phyloP scores from a whole-genome alignment of 768 basidiomycete species.

The Clavulina sp. region DNA sequence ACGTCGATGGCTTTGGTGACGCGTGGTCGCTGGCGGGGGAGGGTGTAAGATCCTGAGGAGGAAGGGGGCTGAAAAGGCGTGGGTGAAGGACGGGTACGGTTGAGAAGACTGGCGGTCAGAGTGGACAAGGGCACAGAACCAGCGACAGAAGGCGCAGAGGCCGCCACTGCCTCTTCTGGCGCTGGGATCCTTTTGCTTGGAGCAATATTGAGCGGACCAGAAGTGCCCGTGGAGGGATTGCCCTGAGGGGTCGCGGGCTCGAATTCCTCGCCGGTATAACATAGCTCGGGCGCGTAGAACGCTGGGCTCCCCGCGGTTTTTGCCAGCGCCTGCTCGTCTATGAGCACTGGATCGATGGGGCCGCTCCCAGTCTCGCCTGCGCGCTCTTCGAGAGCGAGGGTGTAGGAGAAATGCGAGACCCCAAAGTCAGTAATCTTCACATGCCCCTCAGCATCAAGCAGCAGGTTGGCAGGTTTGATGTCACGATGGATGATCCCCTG shows the following conservation, averaged over 20 bases:
- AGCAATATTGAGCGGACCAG: slow-evolving; percentile 12
- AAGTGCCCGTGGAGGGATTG: slow-evolving; percentile 13
- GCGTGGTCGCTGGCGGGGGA: slow-evolving; percentile 19
- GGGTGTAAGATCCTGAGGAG: background rate
- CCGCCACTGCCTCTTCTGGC: slow-evolving; percentile 12
- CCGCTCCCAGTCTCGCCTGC: slow-evolving; percentile 25
- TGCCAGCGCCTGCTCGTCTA: slow-evolving; percentile 73
- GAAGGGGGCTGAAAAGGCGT: slow-evolving; percentile 17
- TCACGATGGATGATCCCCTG: slow-evolving; percentile 99
- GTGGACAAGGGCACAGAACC: background rate
- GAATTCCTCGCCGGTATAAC: slow-evolving; percentile 36
- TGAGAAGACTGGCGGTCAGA: background rate
- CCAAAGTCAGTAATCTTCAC: slow-evolving; percentile 99
- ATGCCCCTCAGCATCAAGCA: slow-evolving; percentile 72
- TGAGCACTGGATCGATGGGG: slow-evolving; percentile 35
- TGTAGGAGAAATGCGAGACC: slow-evolving; percentile 88
- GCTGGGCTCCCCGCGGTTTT: slow-evolving; percentile 90
- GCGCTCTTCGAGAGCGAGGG: slow-evolving; percentile 25
- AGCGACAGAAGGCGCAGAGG: background rate
- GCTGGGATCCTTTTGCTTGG: slow-evolving; percentile 6
- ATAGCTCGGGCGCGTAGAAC: slow-evolving; percentile 91
- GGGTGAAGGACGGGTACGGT: slow-evolving; percentile 13
- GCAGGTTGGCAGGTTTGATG: slow-evolving; percentile 95
- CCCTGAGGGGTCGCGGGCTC: slow-evolving; percentile 14
- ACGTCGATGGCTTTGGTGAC: slow-evolving; percentile 92